Conservation (phyloP, 1,284 basidiomycete species). For the Irpex lacteus region DNA sequence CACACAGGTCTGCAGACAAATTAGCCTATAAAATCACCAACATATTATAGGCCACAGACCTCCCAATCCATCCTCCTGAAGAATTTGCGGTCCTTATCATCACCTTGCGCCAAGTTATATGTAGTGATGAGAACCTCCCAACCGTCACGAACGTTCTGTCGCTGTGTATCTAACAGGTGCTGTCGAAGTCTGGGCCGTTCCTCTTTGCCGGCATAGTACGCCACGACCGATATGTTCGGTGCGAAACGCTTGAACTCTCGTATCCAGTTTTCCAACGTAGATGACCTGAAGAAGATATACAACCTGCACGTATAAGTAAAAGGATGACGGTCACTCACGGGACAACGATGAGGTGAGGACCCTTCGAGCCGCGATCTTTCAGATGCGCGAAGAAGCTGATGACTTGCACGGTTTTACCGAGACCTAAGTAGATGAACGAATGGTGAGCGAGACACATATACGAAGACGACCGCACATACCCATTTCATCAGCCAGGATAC, state of each 20-base stretch:
- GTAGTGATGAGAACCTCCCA: constrained; percentile 97
- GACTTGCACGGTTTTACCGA: constrained; percentile 98
- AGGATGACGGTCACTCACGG: constrained; percentile 58
- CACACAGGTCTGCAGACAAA: constrained; percentile 68
- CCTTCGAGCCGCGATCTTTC: constrained; percentile 72
- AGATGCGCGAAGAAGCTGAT: constrained; percentile 94
- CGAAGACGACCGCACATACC: constrained; percentile 47
- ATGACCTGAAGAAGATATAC: constrained; percentile 57
- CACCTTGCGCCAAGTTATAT: constrained; percentile 91
- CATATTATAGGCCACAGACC: constrained; percentile 43
- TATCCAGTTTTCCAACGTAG: constrained; percentile 98
- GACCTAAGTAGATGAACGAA: constrained; percentile 40
- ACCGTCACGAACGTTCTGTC: constrained; percentile 45
- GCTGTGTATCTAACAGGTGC: constrained; percentile 57
- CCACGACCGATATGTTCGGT: constrained; percentile 82
- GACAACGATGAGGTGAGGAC: constrained; percentile 93
- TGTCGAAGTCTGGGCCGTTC: constrained; percentile 81
- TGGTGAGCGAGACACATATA: constrained; percentile 13
- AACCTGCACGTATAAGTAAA: not conserved
- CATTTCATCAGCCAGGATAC: constrained; percentile 99
- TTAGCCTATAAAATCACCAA: not conserved
- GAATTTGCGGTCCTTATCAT: constrained; percentile 87
- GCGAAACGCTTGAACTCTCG: constrained; percentile 94
- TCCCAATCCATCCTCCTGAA: constrained; percentile 92
- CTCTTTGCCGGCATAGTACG: constrained; percentile 92